Conservation (phyloP, 495 filamentous ascomycete species). For the Daldinia loculata region DNA sequence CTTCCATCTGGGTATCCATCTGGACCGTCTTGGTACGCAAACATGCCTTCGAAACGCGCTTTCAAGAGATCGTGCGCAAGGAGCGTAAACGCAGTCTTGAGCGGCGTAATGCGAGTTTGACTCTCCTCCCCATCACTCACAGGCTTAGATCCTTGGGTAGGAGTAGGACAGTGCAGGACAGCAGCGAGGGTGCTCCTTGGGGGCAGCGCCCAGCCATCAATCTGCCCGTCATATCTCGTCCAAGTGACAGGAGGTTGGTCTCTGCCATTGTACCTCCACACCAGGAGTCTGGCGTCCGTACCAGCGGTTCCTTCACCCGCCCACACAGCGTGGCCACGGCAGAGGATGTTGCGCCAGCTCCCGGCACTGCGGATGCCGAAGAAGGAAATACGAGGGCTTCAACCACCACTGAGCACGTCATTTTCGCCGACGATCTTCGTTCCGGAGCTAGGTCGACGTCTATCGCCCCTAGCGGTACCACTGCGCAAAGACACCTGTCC, state of each 20-base stretch:
- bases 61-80: conserved; percentile 65
- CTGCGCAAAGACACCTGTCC: conserved; percentile 26
- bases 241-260: conserved; percentile 31
- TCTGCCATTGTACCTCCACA: conserved; percentile 28
- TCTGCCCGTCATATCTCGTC: conserved; percentile 38
- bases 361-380: neutral
- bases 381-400: neutral
- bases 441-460: conserved; percentile 28
- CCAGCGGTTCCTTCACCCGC: neutral
- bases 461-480: conserved; percentile 22
- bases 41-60: conserved; percentile 73
- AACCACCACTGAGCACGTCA: conserved; percentile 33
- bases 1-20: conserved; percentile 71
- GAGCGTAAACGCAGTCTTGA: conserved; percentile 50
- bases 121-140: conserved; percentile 40
- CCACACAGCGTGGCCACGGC: neutral
- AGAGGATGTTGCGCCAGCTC: neutral
- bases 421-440: conserved; percentile 34
- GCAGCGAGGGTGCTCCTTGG: neutral
- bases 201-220: neutral
- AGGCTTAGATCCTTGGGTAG: conserved; percentile 35
- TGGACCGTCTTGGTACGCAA: conserved; percentile 72
- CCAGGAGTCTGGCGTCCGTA: neutral
- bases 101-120: conserved; percentile 38
- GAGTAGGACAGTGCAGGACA: conserved; percentile 26